Conservation (phyloP, 768 basidiomycete genomes). For the Rickenella mellea region DNA sequence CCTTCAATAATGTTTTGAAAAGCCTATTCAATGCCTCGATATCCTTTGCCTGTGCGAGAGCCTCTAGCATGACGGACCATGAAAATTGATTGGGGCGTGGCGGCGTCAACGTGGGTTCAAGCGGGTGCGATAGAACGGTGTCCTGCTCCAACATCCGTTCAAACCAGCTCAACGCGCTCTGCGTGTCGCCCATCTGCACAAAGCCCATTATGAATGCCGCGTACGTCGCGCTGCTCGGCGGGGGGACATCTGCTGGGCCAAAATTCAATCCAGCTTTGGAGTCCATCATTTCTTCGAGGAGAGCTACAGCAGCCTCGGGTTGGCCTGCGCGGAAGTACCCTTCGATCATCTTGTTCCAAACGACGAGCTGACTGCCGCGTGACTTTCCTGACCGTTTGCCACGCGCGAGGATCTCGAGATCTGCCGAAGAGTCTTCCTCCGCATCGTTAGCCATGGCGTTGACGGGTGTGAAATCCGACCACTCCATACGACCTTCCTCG, state of each 20-base stretch:
- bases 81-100: conserved; percentile 42
- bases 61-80: conserved; percentile 53
- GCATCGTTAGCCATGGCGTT: conserved; percentile 6
- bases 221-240: conserved; percentile 55
- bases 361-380: conserved; percentile 29
- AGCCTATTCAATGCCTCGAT: conserved; percentile 48
- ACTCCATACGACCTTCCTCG: conserved; percentile 25
- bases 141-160: conserved; percentile 45
- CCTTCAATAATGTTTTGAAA: conserved; percentile 29
- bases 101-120: conserved; percentile 31
- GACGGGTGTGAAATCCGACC: conserved; percentile 14
- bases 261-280: conserved; percentile 20
- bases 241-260: conserved; percentile 35
- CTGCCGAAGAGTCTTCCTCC: not conserved
- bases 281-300: conserved; percentile 67
- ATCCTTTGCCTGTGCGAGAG: conserved; percentile 38
- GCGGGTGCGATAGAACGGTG: conserved; percentile 23
- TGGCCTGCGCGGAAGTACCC: conserved; percentile 59
- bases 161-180: conserved; percentile 65
- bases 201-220: conserved; percentile 58
- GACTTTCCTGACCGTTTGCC: conserved; percentile 3
- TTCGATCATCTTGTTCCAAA: conserved; percentile 73
- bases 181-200: conserved; percentile 46
- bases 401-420: conserved; percentile 13
- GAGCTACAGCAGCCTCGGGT: conserved; percentile 50